Conservation (phyloP, 306 rosid species). For the Casuarina cunninghamiana region DNA sequence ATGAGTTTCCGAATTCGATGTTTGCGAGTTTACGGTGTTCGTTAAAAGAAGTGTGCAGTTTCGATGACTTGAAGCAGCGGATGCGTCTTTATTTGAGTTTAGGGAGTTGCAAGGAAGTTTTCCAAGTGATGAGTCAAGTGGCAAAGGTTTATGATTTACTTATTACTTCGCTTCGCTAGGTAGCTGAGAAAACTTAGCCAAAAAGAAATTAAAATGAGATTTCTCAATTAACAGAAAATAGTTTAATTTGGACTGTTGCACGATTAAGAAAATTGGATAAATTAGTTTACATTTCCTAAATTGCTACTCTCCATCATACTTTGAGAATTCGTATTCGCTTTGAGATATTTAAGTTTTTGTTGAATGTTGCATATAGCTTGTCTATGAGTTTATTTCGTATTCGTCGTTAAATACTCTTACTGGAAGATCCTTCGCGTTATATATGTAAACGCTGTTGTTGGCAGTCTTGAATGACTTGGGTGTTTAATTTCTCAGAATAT, state of each 20-base stretch:
- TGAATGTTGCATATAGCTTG: background rate
- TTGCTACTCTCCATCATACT: background rate
- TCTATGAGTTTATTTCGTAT: background rate
- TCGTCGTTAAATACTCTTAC: background rate
- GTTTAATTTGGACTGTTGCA: background rate
- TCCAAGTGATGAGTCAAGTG: slow-evolving; percentile 62
- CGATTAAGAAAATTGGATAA: background rate
- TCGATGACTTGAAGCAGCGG: slow-evolving; percentile 78
- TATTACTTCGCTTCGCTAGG: slow-evolving; percentile 11
- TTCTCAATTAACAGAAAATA: too few relatives aligned
- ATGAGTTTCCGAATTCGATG: slow-evolving; percentile 44
- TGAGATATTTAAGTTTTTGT: background rate
- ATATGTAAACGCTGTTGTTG: background rate
- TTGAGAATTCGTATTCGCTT: background rate
- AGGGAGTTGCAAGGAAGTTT: slow-evolving; percentile 59
- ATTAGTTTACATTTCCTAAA: background rate
- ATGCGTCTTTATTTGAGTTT: slow-evolving; percentile 66
- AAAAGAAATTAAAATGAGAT: background rate
- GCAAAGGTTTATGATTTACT: slow-evolving; percentile 48
- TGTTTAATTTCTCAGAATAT: slow-evolving; percentile 48
- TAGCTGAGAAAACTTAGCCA: background rate
- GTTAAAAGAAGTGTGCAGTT: slow-evolving; percentile 73
- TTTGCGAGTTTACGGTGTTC: slow-evolving; percentile 49
- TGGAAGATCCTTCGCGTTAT: background rate
- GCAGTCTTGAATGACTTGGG: background rate